A percentile compares a stretch with the other conserved stretches of the same genome.
phyloP scores from a whole-genome alignment of 139 green algal genomes.

The Picochlorum sp. region DNA sequence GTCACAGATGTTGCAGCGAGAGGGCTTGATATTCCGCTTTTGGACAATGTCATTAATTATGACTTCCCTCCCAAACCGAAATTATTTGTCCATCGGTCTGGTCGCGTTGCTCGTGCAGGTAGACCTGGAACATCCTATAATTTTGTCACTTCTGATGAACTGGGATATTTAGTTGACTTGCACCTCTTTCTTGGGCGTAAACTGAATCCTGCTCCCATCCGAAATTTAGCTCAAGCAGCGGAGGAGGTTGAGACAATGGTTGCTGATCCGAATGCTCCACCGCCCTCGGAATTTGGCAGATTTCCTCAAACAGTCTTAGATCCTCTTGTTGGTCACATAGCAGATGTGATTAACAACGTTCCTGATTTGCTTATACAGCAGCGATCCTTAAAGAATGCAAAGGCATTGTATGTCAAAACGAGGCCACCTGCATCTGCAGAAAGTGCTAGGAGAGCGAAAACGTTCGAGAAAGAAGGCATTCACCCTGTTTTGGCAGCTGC shows the following conservation, averaged over 20 bases:
- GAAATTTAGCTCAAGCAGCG: conserved; percentile 26
- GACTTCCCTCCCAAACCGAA: conserved; percentile 86
- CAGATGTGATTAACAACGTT: conserved; percentile 26
- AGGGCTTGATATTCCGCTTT: conserved; percentile 94
- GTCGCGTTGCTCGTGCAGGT: conserved; percentile 67
- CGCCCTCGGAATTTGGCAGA: conserved; percentile 44
- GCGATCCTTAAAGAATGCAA: conserved; percentile 62
- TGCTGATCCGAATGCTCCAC: background rate
- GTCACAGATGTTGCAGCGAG: conserved; percentile 97
- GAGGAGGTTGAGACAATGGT: conserved; percentile 4
- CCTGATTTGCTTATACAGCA: conserved; percentile 41
- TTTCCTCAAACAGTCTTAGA: conserved; percentile 64
- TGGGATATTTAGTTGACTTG: conserved; percentile 90
- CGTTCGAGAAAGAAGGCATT: conserved; percentile 48
- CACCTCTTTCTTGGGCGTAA: conserved; percentile 85
- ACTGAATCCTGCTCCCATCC: conserved; percentile 36
- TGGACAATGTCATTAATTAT: conserved; percentile 99
- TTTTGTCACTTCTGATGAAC: conserved; percentile 55
- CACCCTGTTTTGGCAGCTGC: conserved; percentile 69
- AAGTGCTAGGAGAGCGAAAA: conserved; percentile 52
- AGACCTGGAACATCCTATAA: conserved; percentile 65
- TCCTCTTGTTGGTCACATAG: conserved; percentile 50
- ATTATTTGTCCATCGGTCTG: conserved; percentile 89
- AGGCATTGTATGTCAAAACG: conserved; percentile 81
- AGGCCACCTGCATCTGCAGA: conserved; percentile 63